phyloP scores from a whole-genome alignment of 345 rosid genomes.

The Sisymbrium irio region DNA sequence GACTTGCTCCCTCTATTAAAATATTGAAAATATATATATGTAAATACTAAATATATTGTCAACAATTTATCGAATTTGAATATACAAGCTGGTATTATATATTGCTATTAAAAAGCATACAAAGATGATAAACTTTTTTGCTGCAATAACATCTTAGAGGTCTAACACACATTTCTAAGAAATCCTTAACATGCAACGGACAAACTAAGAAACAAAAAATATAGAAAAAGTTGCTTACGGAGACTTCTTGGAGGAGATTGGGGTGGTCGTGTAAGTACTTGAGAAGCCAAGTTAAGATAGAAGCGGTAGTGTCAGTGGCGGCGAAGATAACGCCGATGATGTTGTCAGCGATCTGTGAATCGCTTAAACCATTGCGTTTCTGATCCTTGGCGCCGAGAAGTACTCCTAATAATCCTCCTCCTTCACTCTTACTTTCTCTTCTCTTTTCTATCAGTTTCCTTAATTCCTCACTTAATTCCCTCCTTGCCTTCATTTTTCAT shows the following conservation, averaged over 20 bases:
- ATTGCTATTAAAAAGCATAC: neutral
- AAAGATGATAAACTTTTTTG: neutral
- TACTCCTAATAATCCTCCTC: conserved; percentile 65
- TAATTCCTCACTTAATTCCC: conserved; percentile 51
- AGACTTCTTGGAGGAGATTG: conserved; percentile 55
- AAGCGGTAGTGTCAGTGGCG: conserved; percentile 95
- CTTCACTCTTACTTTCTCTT: conserved; percentile 43
- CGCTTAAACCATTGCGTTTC: conserved; percentile 48
- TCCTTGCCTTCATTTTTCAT: conserved; percentile 57
- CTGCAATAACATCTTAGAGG: neutral
- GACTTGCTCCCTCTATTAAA: conserved; percentile 66
- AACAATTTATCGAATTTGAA: neutral
- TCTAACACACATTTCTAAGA: neutral
- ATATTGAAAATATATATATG: neutral
- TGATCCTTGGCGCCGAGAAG: conserved; percentile 50
- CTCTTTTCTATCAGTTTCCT: conserved; percentile 61
- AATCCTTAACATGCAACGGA: neutral
- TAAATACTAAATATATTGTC: neutral
- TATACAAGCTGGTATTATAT: neutral
- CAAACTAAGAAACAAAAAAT: neutral
- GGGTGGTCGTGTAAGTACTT: conserved; percentile 77
- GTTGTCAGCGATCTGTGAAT: conserved; percentile 86
- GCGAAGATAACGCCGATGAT: conserved; percentile 92
- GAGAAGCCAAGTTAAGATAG: conserved; percentile 78
- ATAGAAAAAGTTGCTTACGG: conserved; percentile 38